Conservation (phyloP, 139 green algal genomes). For the Marvania coccoides region DNA sequence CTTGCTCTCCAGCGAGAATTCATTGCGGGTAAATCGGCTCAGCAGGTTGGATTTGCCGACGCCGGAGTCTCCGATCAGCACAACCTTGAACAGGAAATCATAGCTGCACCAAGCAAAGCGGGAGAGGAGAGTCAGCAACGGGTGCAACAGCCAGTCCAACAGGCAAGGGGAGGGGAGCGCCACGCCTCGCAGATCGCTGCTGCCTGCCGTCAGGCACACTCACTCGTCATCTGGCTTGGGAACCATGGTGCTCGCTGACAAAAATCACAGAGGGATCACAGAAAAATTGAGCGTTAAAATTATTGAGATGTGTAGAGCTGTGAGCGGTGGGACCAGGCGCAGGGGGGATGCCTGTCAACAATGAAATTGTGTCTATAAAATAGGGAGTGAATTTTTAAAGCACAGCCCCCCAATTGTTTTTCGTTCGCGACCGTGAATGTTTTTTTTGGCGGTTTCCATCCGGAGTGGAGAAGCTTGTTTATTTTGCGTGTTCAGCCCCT, state of each 20-base stretch:
- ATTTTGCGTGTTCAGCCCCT: too few species aligned
- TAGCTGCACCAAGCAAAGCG: slow-evolving; percentile 61
- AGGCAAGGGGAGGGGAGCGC: not conserved
- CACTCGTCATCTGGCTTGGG: slow-evolving; percentile 78
- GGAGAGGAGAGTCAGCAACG: not conserved
- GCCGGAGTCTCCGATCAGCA: slow-evolving; percentile 96
- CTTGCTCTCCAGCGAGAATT: slow-evolving; percentile 98
- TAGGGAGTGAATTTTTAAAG: not conserved
- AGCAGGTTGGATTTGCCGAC: slow-evolving; percentile 99
- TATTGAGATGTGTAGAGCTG: not conserved
- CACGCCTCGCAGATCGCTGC: not conserved
- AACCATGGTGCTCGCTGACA: slow-evolving; percentile 33
- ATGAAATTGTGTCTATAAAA: not conserved
- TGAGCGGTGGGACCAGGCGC: not conserved
- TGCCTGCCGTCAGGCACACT: slow-evolving; percentile 7
- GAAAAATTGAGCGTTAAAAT: not conserved
- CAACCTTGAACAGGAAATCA: slow-evolving; percentile 99
- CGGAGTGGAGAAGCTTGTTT: too few species aligned
- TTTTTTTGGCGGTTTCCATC: too few species aligned
- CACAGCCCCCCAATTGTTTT: not conserved
- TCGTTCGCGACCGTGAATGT: too few species aligned
- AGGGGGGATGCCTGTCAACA: not conserved
- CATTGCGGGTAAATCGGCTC: slow-evolving; percentile 95
- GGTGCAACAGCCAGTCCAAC: not conserved
- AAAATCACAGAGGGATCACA: not conserved